Evolutionary conservation across 768 basidiomycete genomes (phyloP), one percentile per base, ranked within the genome.

Genomic region (Panus rudis): DNA sequence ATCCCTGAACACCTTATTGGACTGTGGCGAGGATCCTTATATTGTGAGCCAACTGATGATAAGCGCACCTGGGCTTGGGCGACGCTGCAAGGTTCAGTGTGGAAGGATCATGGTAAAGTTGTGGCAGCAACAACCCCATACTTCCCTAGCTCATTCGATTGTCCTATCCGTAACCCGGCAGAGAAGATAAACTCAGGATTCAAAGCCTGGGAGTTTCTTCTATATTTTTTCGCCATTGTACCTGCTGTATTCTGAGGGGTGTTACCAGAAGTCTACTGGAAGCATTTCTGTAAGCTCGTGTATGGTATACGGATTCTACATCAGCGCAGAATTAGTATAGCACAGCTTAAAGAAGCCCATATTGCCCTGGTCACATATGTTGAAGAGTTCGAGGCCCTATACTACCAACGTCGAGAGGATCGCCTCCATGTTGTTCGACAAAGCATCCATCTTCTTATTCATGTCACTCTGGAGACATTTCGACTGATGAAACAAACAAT

Each of bases 101-200:
- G 72, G 71, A 53, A 53, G 5, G 24, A 27, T 3, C 69, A 71
- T 50, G 68, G 68, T 0, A 28, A 42, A 27, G 42, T 27, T 0
- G 66, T 72, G 13, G 64, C 56, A 0, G 45, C 30, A 6, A 50
- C 56, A 2, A 56, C 54, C 0, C 46, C 49, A 2, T 68, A 63
- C 41, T 48, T 70, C 16, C 68, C 68, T 27, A 57, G 58, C 0
- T 68, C 62, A 0, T 70, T 68, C 52, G 63, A 69, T 46, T 54
- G 62, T 2, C 60, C 67, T 3, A 72, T 68, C 5, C 60, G 65
- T 0, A 66, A 73, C 43, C 54, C 55, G 11, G 65, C 64, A 2
- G 52, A 62, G 31, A 71, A 71, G 43, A 60, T 71, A 39, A 42
- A 56, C 1, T 57, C 53, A 20, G 56, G 59, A 0, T 63, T 61